Conservation (phyloP, 2,329 filamentous ascomycete genomes). For the Lasiodiplodia sp. region DNA sequence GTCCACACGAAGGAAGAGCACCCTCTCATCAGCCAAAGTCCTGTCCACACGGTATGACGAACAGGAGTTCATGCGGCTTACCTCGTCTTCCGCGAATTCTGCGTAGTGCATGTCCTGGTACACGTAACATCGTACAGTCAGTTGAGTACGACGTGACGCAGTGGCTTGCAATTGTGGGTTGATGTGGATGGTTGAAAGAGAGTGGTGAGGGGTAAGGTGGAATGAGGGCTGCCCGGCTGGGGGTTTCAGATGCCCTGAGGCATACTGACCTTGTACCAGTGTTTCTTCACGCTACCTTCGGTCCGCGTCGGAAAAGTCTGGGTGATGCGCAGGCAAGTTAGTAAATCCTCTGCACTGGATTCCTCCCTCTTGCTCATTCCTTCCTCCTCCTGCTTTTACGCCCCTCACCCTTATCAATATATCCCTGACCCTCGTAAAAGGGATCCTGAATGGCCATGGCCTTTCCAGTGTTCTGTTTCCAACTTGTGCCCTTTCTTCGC, state of each 20-base stretch:
- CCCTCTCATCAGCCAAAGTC: slow-evolving; percentile 28
- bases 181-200: not conserved
- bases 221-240: not conserved
- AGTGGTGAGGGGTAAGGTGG: not conserved
- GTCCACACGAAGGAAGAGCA: slow-evolving; percentile 31
- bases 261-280: slow-evolving; percentile 85
- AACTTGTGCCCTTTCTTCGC: not conserved
- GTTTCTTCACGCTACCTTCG: slow-evolving; percentile 98
- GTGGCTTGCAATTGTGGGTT: slow-evolving; percentile 19
- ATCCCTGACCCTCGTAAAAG: not conserved
- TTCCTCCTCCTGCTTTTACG: not conserved
- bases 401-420: not conserved
- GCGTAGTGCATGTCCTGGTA: slow-evolving; percentile 97
- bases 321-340: slow-evolving; percentile 9
- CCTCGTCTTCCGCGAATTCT: slow-evolving; percentile 97
- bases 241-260: not conserved
- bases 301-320: slow-evolving; percentile 92
- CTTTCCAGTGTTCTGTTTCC: not conserved
- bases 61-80: slow-evolving; percentile 54
- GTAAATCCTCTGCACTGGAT: not conserved
- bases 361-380: not conserved
- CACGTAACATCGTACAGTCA: slow-evolving; percentile 25
- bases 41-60: slow-evolving; percentile 15
- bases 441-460: not conserved
- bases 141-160: slow-evolving; percentile 18